Evolutionary conservation across 805 yeast species (phyloP).

Genomic region (Zygosaccharomyces gambellarensis): DNA sequence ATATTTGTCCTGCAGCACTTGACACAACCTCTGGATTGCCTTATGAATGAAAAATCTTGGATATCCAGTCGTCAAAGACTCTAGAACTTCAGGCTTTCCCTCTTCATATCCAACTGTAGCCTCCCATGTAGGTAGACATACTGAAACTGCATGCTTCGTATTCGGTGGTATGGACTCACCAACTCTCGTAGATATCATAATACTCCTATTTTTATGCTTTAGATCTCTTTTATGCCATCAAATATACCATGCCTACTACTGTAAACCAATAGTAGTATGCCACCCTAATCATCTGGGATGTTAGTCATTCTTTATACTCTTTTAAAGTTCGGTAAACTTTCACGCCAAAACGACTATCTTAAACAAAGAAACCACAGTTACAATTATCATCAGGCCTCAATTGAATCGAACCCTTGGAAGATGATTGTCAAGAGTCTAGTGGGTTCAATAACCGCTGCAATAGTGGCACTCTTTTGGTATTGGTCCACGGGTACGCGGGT

Average conservation of each 20-base stretch:
- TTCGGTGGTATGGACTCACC: constrained; percentile 88
- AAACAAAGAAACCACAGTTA: neutral
- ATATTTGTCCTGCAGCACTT: constrained; percentile 56
- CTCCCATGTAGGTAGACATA: constrained; percentile 92
- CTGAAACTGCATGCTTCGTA: constrained; percentile 90
- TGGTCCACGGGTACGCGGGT: constrained; percentile 1
- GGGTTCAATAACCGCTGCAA: constrained; percentile 8
- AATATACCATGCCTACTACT: neutral
- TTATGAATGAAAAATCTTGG: constrained; percentile 77
- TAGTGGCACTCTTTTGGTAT: constrained; percentile 11
- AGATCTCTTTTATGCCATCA: neutral
- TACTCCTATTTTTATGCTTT: neutral
- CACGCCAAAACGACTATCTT: neutral
- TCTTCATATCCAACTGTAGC: constrained; percentile 90
- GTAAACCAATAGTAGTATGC: neutral
- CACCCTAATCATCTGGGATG: neutral
- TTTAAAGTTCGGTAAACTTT: neutral
- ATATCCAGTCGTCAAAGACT: constrained; percentile 78
- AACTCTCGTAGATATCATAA: constrained; percentile 35
- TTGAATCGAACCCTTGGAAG: neutral
- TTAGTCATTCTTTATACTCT: neutral
- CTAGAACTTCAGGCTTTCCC: constrained; percentile 75
- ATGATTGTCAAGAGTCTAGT: constrained; percentile 9
- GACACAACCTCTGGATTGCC: constrained; percentile 52
- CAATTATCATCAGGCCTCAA: neutral